A percentile compares a stretch with the other conserved stretches of the same genome.
These are phyloP conservation scores for Tetrahymena elliotti DNA, from an alignment of 73 alveolate species.

Conservation along the genomic window DNA sequence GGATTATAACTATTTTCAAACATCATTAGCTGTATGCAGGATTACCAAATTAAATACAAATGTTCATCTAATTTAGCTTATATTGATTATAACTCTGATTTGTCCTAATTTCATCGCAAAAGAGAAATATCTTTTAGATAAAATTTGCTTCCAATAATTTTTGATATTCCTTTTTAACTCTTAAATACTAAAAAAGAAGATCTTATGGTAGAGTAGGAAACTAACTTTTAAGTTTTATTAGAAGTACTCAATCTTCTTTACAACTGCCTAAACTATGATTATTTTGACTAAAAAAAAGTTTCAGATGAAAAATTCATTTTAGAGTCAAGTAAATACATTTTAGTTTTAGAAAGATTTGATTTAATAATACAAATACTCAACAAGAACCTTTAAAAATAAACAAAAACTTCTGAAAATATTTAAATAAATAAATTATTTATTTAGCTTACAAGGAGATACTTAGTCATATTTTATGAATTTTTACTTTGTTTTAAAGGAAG, in stretches of 20 bases:
- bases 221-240: neutral
- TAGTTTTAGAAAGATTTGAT: too few relatives aligned
- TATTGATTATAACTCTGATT: neutral
- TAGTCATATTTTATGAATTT: too few relatives aligned
- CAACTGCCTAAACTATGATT: neutral
- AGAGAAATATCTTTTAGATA: neutral
- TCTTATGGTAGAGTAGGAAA: neutral
- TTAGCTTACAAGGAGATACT: too few relatives aligned
- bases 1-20: neutral
- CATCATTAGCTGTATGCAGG: neutral
- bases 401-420: too few relatives aligned
- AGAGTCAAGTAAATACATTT: neutral
- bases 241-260: neutral
- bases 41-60: neutral
- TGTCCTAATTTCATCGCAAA: neutral
- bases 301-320: neutral
- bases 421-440: too few relatives aligned
- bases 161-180: neutral
- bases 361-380: too few relatives aligned
- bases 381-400: too few relatives aligned
- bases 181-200: neutral
- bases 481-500: too few relatives aligned
- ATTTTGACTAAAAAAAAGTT: neutral
- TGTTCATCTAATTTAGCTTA: neutral
- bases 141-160: neutral